Percentiles rank a stretch among this genome's conserved stretches.
Conservation (phyloP, 163 green algal genomes). For the Scenedesmus sp. region DNA sequence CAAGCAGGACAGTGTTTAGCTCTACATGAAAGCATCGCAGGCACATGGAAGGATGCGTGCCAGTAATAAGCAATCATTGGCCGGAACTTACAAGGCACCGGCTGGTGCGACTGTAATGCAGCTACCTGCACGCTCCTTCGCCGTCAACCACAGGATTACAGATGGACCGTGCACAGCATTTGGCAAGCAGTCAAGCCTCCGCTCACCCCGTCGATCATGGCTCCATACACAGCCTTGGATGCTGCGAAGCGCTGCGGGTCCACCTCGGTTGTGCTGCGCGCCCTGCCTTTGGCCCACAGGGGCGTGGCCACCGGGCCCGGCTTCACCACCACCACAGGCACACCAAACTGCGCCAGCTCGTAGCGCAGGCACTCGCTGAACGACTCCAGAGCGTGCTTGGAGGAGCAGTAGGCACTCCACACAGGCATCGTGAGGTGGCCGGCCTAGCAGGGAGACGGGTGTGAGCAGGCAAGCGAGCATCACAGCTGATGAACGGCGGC, state of each 20-base stretch:
- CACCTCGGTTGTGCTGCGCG: not conserved
- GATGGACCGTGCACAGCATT: not conserved
- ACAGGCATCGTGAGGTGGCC: not conserved
- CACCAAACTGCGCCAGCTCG: constrained; percentile 25
- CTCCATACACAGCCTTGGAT: not conserved
- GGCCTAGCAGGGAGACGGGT: not conserved
- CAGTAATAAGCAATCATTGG: no score
- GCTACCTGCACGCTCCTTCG: no score
- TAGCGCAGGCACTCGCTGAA: constrained; percentile 30
- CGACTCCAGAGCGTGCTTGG: constrained; percentile 25
- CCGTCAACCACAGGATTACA: not conserved
- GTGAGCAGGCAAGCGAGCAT: not conserved
- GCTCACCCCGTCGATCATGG: constrained; percentile 1
- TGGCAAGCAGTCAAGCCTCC: not conserved
- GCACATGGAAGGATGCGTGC: no score
- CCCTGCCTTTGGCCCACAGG: constrained; percentile 17
- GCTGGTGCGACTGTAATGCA: no score
- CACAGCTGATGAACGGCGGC: not conserved
- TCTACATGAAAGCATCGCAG: no score
- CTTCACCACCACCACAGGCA: constrained; percentile 34
- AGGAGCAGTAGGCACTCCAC: constrained; percentile 22
- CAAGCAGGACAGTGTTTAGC: no score
- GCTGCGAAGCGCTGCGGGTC: not conserved
- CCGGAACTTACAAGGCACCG: no score
- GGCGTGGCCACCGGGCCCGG: constrained; percentile 21